Base-by-base conservation (phyloP, 2,329 filamentous ascomycete species). In the Ascochyta pisi region DNA sequence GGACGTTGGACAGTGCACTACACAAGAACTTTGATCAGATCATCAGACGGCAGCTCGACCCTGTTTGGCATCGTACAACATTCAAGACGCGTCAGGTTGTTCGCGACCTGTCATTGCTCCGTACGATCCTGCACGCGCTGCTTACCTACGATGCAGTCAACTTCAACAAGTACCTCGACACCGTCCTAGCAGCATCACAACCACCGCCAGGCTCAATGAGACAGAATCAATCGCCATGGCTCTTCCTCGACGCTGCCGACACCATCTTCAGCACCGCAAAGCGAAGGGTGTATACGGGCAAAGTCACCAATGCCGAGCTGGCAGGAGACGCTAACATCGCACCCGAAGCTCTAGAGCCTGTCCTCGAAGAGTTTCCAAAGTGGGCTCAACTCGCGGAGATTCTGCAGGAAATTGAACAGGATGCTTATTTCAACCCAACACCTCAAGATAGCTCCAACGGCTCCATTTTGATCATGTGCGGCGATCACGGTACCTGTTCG, bases 11-110 rank as follows among this genome's bases (percentile, higher is more conserved):
- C 74, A 97, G 91, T 70, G 94, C 94, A 33, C 78, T 98, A 58
- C 89, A 97, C 63, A 91, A 89, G 70, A 96, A 92, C 68, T 99
- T 99, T 73, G 95, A 98, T 73, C 82, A 90, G 57, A 89, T 93
- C 51, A 87, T 99, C 46, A 85, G 94, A 59, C 85, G 93, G 54
- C 95, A 99, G 75, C 81, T 99, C 16, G 93, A 98, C 70, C 93
- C 94, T 4, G 93, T 98, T 55, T 99, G 95, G 95, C 95, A 99
- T 78, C 87, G 95, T 50, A 91, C 96, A 47, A 97, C 90, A 74
- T 96, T 91, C 83, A 92, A 95, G 76, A 98, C 94, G 2, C 91
- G 90, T 68, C 93, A 97, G 76, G 96, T 99, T 64, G 94, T 96
- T 53, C 89, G 88, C 67, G 95, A 98, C 72, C 76, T 99, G 64